Evolutionary conservation across 345 rosid genomes (phyloP).

Genomic region (Eucalyptus tenuipes): DNA sequence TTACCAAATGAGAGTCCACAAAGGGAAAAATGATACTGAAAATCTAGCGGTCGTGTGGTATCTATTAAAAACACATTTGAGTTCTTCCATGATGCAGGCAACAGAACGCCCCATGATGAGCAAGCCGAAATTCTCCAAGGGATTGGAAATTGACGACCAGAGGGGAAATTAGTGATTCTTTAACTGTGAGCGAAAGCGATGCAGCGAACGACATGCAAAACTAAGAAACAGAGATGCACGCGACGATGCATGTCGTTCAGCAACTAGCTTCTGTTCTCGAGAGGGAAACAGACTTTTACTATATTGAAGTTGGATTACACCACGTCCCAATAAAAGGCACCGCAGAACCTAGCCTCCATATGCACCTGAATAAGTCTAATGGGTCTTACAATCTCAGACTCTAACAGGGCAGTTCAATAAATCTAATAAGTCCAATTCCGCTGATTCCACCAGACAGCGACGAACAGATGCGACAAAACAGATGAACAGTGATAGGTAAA

Average conservation of each 20-base stretch:
- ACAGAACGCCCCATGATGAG: not conserved
- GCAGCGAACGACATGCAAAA: not conserved
- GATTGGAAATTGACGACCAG: not conserved
- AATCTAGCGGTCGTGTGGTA: not conserved
- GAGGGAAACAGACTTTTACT: not conserved
- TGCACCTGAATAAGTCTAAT: not conserved
- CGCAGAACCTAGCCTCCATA: not conserved
- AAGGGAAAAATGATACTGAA: not conserved
- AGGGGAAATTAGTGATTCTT: not conserved
- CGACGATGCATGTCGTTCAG: not conserved
- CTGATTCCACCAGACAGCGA: not conserved
- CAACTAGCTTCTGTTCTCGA: not conserved
- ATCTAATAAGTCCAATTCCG: not conserved
- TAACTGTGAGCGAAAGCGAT: not conserved
- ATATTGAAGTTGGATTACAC: not conserved
- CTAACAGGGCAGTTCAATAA: not conserved
- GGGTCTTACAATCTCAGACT: not conserved
- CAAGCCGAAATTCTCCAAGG: not conserved
- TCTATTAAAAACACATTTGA: not conserved
- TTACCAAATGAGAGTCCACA: not conserved
- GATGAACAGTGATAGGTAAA: not conserved
- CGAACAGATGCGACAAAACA: not conserved
- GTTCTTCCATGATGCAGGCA: not conserved
- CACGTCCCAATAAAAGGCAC: not conserved
- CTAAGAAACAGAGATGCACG: not conserved